A percentile compares a stretch with the other conserved stretches of the same genome.
These are phyloP conservation scores for Pecoramyces ruminantium DNA, from an alignment of 192 early-diverging fungal genomes.

Conservation along the genomic window DNA sequence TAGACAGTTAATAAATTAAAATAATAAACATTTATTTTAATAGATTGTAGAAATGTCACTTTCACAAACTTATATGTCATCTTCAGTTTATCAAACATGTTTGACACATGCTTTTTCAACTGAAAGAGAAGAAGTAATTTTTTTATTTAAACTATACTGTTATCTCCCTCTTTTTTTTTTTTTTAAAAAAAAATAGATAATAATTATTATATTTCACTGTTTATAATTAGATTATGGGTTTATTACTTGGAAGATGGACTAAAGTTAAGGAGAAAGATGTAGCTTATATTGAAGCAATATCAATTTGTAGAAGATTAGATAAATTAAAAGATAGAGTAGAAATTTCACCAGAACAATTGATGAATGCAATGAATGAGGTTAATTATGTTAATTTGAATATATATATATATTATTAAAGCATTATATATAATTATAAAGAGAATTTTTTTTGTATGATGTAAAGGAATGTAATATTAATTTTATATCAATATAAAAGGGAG, in stretches of 20 bases:
- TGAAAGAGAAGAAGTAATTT: background rate
- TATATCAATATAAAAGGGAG: background rate
- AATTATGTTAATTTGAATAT: background rate
- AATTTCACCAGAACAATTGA: constrained; percentile 4
- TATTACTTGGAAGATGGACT: background rate
- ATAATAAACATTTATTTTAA: background rate
- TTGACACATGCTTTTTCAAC: background rate
- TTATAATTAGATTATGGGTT: background rate
- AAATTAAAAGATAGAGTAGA: constrained; percentile 5
- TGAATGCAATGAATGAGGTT: constrained; percentile 1
- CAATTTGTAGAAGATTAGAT: constrained; percentile 2
- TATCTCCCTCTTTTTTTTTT: no score
- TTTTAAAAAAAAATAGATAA: no score
- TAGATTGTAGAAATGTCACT: background rate
- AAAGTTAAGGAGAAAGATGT: background rate
- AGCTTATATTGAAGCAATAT: constrained; percentile 1
- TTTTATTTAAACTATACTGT: no score
- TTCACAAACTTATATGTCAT: background rate
- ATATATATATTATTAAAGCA: no score
- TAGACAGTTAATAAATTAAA: no score
- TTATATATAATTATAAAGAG: no score
- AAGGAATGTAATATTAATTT: no score
- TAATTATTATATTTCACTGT: background rate
- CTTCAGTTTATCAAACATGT: background rate
- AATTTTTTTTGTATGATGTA: no score